Evolutionary conservation across 2,329 filamentous ascomycete genomes (phyloP), one percentile per base, ranked within the genome.

Genomic region (Lecanicillium sp.): DNA sequence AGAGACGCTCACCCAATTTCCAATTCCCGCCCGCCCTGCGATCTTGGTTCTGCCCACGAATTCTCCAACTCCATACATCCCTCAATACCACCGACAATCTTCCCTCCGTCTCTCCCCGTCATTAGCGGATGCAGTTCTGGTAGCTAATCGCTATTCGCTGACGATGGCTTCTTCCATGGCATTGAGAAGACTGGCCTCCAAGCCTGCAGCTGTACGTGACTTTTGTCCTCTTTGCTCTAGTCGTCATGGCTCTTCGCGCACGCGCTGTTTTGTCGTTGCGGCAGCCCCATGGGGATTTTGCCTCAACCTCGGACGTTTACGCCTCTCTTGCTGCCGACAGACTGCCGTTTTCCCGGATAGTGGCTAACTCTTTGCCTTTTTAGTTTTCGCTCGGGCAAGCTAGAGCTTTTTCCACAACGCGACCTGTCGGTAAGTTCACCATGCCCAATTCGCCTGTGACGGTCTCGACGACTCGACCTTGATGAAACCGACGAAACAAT

Each of bases 321-420:
- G n/a, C n/a, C n/a, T n/a, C n/a, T n/a, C n/a, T n/a, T n/a, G n/a
- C n/a, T n/a, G n/a, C n/a, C n/a, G n/a, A 33, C 22, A 29, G 8
- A n/a, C 5, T 18, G 12, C 17, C 17, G 15, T 35, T 41, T 34
- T 37, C 34, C 29, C 17, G n/a, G n/a, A n/a, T n/a, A n/a, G n/a
- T n/a, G n/a, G n/a, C n/a, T n/a, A n/a, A n/a, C 17, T 29, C 11
- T 36, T 14, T 14, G n/a, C 3, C 6, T 16, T 6, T 28, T 29
- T 29, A 18, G 38, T 43, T 44, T 40, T 36, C 38, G 22, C 28
- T 39, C 18, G 27, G 30, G 20, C 78, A 85, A 57, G 71, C 74
- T 56, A 78, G 89, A 65, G 71, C 80, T 44, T 96, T 98, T 68
- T 94, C 90, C 45, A 87, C 85, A 47, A 90, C 90, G 47, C 79